Conservation (phyloP, 2,329 filamentous ascomycete genomes). For the Zopfia rhizophila region DNA sequence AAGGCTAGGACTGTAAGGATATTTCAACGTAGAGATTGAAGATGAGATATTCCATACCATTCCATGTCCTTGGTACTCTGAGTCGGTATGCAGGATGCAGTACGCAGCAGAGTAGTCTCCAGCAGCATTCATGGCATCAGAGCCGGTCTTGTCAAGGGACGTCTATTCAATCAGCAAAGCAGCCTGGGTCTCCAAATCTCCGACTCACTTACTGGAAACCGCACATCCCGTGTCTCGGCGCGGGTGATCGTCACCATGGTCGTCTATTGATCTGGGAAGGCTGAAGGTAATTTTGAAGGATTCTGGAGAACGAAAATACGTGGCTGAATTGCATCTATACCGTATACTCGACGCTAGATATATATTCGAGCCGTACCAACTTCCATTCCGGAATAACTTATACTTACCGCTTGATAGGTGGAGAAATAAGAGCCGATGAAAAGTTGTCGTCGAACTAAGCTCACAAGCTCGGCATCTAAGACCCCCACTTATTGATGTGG, state of each 20-base stretch:
- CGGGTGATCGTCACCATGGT: slow-evolving; percentile 60
- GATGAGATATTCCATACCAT: slow-evolving; percentile 69
- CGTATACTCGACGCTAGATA: not conserved
- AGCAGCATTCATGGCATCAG: slow-evolving; percentile 95
- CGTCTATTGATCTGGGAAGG: slow-evolving; percentile 7
- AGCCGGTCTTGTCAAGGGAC: slow-evolving; percentile 96
- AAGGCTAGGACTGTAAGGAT: too few relatives aligned
- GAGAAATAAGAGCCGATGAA: slow-evolving; percentile 26
- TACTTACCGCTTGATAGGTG: slow-evolving; percentile 25
- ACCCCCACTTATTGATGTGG: too few relatives aligned
- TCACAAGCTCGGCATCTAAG: slow-evolving; percentile 7
- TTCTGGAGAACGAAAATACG: not conserved
- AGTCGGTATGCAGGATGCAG: slow-evolving; percentile 87
- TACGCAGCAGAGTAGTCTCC: slow-evolving; percentile 96
- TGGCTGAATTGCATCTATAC: not conserved
- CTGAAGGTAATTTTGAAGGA: slow-evolving; percentile 4
- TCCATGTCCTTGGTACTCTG: slow-evolving; percentile 75
- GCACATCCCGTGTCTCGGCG: slow-evolving; percentile 59
- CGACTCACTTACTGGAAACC: slow-evolving; percentile 55
- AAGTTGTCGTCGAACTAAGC: not conserved
- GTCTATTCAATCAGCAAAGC: slow-evolving; percentile 61
- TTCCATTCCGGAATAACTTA: slow-evolving; percentile 15
- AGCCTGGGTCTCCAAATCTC: not conserved
- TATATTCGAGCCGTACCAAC: slow-evolving; percentile 1
- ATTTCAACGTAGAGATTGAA: not conserved